Evolutionary conservation across 345 rosid genomes (phyloP).

Genomic region (Camelina hispida): DNA sequence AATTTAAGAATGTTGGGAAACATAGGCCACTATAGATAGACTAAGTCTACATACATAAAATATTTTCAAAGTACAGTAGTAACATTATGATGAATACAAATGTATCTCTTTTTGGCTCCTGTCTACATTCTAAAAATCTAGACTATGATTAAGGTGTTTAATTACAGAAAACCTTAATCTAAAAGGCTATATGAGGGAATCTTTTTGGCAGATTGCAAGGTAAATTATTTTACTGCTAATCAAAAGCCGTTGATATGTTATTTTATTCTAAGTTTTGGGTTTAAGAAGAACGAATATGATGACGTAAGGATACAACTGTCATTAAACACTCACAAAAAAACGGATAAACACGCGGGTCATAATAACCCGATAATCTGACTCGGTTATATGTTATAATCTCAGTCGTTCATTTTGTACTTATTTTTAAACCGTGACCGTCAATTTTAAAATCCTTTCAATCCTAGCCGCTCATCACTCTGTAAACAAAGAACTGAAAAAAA

Average conservation of each 20-base stretch:
- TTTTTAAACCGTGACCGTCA: too few species aligned
- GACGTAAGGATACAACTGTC: conserved; percentile 4
- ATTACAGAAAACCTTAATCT: conserved; percentile 15
- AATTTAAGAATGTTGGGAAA: neutral
- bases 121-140: neutral
- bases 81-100: too few species aligned
- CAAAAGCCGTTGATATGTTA: conserved; percentile 33
- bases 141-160: conserved; percentile 8
- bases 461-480: too few species aligned
- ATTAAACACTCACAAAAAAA: too few species aligned
- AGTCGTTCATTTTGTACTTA: too few species aligned
- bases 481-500: too few species aligned
- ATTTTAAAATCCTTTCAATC: too few species aligned
- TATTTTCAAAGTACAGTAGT: too few species aligned
- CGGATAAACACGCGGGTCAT: too few species aligned
- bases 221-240: conserved; percentile 20
- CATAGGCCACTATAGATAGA: neutral
- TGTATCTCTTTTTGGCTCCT: neutral
- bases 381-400: too few species aligned
- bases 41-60: too few species aligned
- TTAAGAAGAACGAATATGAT: conserved; percentile 46
- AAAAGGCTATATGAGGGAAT: conserved; percentile 33
- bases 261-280: neutral
- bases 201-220: conserved; percentile 37
- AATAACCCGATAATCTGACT: too few species aligned